phyloP scores from a whole-genome alignment of 345 rosid genomes.

The Gossypium raimondii region DNA sequence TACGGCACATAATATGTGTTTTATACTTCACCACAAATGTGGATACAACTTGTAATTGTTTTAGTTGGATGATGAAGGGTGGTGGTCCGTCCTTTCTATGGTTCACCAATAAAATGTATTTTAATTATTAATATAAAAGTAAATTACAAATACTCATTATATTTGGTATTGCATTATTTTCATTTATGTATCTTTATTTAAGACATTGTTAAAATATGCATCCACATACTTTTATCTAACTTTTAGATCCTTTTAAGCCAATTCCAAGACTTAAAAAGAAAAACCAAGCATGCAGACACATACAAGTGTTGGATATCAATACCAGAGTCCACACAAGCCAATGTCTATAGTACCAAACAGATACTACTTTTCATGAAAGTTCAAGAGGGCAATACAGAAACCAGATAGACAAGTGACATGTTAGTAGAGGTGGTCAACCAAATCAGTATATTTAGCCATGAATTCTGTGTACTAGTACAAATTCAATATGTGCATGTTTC shows the following conservation, averaged over 20 bases:
- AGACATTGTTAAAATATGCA: no score
- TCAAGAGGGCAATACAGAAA: neutral
- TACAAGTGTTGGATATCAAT: no score
- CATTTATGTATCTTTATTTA: no score
- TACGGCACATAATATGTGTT: neutral
- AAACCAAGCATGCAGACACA: no score
- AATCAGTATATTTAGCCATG: neutral
- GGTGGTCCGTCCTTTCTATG: no score
- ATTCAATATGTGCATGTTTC: neutral
- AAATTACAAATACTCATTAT: no score
- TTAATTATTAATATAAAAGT: no score
- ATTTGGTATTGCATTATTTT: no score
- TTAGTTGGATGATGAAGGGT: neutral
- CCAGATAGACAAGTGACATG: neutral
- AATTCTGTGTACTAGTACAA: neutral
- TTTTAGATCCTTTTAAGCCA: no score
- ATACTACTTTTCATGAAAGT: neutral
- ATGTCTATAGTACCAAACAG: neutral
- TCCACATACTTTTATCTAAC: no score
- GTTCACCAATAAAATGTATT: no score
- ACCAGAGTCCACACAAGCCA: neutral
- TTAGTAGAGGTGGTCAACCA: constrained; percentile 1
- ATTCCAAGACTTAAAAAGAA: no score
- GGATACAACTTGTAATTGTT: neutral
- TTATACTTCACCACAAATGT: neutral